These are phyloP conservation scores for Irpex sp. DNA, from an alignment of 1,284 basidiomycete genomes.

Conservation along the genomic window DNA sequence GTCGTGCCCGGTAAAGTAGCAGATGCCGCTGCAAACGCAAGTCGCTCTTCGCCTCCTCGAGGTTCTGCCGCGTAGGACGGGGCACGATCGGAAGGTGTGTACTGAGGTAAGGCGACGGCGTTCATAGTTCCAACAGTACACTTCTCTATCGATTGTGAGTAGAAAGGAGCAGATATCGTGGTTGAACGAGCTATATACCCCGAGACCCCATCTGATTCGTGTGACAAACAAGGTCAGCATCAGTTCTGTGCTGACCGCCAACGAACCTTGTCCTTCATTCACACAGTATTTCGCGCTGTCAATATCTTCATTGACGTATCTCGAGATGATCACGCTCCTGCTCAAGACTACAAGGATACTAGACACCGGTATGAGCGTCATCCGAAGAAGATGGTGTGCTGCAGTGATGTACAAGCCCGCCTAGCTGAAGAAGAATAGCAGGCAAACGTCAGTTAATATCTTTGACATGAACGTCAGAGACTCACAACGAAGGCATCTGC, in stretches of 20 bases:
- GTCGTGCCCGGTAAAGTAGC: background rate
- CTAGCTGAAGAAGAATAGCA: too few relatives aligned
- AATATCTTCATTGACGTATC: too few relatives aligned
- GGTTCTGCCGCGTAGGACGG: slow-evolving; percentile 27
- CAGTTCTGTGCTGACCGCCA: background rate
- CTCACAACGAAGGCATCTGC: too few relatives aligned
- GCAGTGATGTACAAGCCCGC: too few relatives aligned
- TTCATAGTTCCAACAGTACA: background rate
- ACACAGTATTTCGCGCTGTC: background rate
- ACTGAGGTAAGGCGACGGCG: slow-evolving; percentile 4
- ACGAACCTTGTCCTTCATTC: background rate
- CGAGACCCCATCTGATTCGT: background rate
- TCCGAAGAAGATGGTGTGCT: too few relatives aligned
- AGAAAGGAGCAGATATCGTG: background rate
- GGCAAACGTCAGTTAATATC: too few relatives aligned
- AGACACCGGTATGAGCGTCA: background rate
- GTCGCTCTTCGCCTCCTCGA: slow-evolving; percentile 20
- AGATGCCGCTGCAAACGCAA: slow-evolving; percentile 17
- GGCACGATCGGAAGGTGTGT: slow-evolving; percentile 23
- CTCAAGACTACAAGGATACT: background rate
- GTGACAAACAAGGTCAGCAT: background rate
- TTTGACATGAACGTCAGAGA: too few relatives aligned
- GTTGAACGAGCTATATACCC: background rate
- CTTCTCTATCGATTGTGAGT: background rate
- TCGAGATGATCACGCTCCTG: too few relatives aligned